Evolutionary conservation across 495 filamentous ascomycete species (phyloP), one percentile per base, ranked within the genome.

Genomic region (Trichoderma parareesei): DNA sequence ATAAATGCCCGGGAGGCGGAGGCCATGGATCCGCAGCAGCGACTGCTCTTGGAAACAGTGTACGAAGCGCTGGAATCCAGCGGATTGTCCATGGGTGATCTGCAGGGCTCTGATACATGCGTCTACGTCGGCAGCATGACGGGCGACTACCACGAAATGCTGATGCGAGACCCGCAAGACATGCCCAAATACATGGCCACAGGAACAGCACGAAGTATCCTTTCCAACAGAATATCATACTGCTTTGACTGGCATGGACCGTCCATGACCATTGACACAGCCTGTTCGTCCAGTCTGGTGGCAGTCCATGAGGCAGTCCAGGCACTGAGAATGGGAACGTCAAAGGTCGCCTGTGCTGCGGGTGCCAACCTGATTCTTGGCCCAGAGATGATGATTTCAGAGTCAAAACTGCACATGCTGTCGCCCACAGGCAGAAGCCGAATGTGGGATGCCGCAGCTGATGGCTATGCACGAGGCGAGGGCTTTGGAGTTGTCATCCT

Each of bases 401-500:
- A 62, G 33, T 61, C 61, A n/a, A 67, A 69, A 13, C 48, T 69
- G 5, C 46, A 49, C 68, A 74, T 76, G 74, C 73, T 73, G 0
- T 74, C 72, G 1, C 70, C 75, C 1, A 65, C 67, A 6, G 73
- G 76, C 18, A 70, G 70, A 33, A 73, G 68, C 0, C 72, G 75
- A 59, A 76, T 77, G 2, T 79, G 78, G 53, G 85, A 88, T 64
- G 74, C 75, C 0, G 64, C 68, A 0, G 89, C 87, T 0, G 78
- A 88, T 69, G 89, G 89, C 0, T 91, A 88, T 70, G 89, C 57
- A 1, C 83, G 89, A 27, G 80, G 87, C 38, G 84, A 82, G 20
- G 78, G 90, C 3, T 83, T 74, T 0, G 80, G 74, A 4, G 79
- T 79, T 0, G 44, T 90, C 0, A 74, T 82, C 8, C 64, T 92